Conservation (phyloP, 2,329 filamentous ascomycete genomes). For the Penicillium sp. region DNA sequence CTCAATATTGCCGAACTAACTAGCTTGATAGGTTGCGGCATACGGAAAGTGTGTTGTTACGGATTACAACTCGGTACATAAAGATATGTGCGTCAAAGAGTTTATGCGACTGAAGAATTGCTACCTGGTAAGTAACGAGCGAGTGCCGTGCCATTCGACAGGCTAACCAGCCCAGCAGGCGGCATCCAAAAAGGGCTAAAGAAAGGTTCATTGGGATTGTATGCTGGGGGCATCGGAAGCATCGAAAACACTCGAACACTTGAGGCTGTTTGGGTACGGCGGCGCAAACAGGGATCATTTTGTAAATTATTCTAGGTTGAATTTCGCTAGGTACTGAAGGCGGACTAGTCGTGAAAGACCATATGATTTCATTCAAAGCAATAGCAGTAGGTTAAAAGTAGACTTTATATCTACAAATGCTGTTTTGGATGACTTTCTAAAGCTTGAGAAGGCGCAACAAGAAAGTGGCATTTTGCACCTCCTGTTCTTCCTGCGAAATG, state of each 20-base stretch:
- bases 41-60: constrained; percentile 90
- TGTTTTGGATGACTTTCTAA: constrained; percentile 39
- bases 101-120: constrained; percentile 86
- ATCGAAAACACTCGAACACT: background rate
- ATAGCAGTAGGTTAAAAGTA: background rate
- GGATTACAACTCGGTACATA: constrained; percentile 86
- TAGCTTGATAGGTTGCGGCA: constrained; percentile 61
- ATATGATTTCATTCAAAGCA: constrained; percentile 5
- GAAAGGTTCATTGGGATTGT: background rate
- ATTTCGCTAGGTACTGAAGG: background rate
- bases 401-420: constrained; percentile 8
- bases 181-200: constrained; percentile 50
- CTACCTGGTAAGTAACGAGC: constrained; percentile 65
- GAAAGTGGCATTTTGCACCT: constrained; percentile 79
- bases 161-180: constrained; percentile 37
- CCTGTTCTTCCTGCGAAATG: constrained; percentile 79
- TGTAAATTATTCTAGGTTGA: background rate
- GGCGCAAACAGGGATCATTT: background rate
- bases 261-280: background rate
- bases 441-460: constrained; percentile 72
- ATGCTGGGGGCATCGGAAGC: background rate
- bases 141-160: background rate
- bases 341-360: background rate
- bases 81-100: constrained; percentile 84
- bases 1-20: constrained; percentile 11